Evolutionary conservation across 768 basidiomycete genomes (phyloP), one percentile per base, ranked within the genome.

Genomic region (Termitomyces sp.): DNA sequence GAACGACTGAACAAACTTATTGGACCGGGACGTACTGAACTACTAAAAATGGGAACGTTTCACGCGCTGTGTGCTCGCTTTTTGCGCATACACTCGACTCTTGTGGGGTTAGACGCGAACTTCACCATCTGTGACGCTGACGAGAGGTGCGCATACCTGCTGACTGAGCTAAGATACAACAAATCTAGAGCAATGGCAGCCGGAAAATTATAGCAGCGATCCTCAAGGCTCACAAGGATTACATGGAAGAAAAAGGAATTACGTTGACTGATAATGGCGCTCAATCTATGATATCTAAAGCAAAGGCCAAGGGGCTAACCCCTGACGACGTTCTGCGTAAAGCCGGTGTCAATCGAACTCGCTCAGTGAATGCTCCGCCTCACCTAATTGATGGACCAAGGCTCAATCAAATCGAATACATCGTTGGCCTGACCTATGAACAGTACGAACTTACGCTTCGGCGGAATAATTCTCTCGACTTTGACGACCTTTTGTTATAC

Each of bases 101-200:
- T 75, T 8, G 82, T 90, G 52, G 82, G 81, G 0, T 68, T 96
- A 4, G 76, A 80, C 51, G 78, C 77, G 30, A 93, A 92, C 69
- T 96, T 95, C 64, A 86, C 89, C 4, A 86, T 95, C 26, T 89
- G 88, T 59, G 92, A 93, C 69, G 79, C 87, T 0, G 88, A 90
- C 28, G 91, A 91, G 70, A 87, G 87, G 91, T 89, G 55, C 43
- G 77, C 14, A 26, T 66, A 12, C 8, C 51, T 36, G 36, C 14
- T 47, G 38, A 5, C 30, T 55, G 10, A 41, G 28, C 33, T 8
- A 13, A 43, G 40, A 18, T 20, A 20, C 7, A 49, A 50, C 46
- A 28, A 36, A 32, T 61, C 49, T 47, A 50, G 44, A 57, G 56
- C 32, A 65, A 47, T 54, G 35, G 28, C 23, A 91, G 89, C 71